Conservation (phyloP, 2,329 filamentous ascomycete species). For the Colletotrichum echinochloae region DNA sequence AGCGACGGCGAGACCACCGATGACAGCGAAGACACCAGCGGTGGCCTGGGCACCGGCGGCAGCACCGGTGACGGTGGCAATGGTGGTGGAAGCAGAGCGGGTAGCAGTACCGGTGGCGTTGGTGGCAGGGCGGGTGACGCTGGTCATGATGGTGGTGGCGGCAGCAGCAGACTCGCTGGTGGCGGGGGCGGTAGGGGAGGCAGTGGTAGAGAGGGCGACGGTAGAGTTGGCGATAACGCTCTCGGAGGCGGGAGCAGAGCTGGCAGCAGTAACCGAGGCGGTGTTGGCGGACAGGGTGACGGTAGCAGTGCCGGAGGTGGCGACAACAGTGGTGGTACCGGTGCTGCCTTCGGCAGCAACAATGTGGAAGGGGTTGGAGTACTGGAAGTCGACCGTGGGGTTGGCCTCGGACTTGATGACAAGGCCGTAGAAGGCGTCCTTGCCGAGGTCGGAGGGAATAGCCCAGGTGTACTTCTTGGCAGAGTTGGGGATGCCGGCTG, state of each 20-base stretch:
- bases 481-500: constrained; percentile 62
- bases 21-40: constrained; percentile 40
- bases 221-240: constrained; percentile 45
- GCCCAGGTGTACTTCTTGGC: constrained; percentile 62
- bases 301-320: constrained; percentile 45
- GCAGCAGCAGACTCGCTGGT: constrained; percentile 42
- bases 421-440: constrained; percentile 67
- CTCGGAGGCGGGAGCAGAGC: constrained; percentile 43
- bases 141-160: constrained; percentile 42
- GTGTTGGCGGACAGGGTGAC: constrained; percentile 46
- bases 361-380: constrained; percentile 72
- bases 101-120: constrained; percentile 21
- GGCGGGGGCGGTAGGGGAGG: constrained; percentile 36
- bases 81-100: constrained; percentile 23
- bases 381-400: constrained; percentile 65
- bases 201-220: constrained; percentile 41
- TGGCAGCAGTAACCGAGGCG: constrained; percentile 49
- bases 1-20: constrained; percentile 41
- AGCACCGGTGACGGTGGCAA: constrained; percentile 26
- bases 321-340: constrained; percentile 45
- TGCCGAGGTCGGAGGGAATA: constrained; percentile 59
- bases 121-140: constrained; percentile 41
- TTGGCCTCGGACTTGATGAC: constrained; percentile 63
- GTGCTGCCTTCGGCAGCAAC: constrained; percentile 46
- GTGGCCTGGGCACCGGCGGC: constrained; percentile 35